Base-by-base conservation (phyloP, 495 filamentous ascomycete genomes). In the Lepraria neglecta region DNA sequence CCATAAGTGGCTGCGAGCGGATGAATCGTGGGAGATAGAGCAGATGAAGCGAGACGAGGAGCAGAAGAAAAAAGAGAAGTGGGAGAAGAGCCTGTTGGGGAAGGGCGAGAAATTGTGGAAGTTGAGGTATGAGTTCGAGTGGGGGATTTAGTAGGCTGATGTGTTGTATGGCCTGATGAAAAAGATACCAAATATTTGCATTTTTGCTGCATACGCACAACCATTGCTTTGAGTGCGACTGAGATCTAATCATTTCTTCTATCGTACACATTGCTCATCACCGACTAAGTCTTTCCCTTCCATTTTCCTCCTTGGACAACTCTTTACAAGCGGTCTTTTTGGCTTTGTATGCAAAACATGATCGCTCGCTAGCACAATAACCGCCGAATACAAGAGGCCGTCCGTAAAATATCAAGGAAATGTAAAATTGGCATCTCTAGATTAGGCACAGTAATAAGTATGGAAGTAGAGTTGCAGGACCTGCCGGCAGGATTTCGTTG, bases 351-450 rank as follows among this genome's bases (percentile, higher is more conserved):
- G 47, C 38, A 60, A 53, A 53, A 60, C 5, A 50, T 44, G 35
- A 60, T 60, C 47, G 58, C 58, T 60, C 35, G 58, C 58, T 59
- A 40, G n/a, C 24, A 59, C 15, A 44, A 33, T 43, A 21, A 9
- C 35, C 58, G 58, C 58, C 58, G 15, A 44, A 51, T 17, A 59
- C 35, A 19, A 59, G 35, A 21, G 15, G 45, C 45, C 57, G 57
- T 50, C 42, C 48, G 5, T 46, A 56, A 31, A 27, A 57, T 57
- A 45, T 27, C 30, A 10, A 27, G 21, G 17, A 45, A 57, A 57
- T 45, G 54, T 19, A 45, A 57, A 56, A 56, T 27, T 61, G 59
- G 59, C 56, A 61, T 61, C 51, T 61, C 42, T 55, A 30, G n/a
- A 15, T 35, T 21, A 3, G 17, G 3, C 6, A 42, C 51, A 60